A percentile compares a stretch with the other conserved stretches of the same genome.
Evolutionary conservation across 805 yeast genomes (phyloP).

Genomic region (Nakazawaea peltata): DNA sequence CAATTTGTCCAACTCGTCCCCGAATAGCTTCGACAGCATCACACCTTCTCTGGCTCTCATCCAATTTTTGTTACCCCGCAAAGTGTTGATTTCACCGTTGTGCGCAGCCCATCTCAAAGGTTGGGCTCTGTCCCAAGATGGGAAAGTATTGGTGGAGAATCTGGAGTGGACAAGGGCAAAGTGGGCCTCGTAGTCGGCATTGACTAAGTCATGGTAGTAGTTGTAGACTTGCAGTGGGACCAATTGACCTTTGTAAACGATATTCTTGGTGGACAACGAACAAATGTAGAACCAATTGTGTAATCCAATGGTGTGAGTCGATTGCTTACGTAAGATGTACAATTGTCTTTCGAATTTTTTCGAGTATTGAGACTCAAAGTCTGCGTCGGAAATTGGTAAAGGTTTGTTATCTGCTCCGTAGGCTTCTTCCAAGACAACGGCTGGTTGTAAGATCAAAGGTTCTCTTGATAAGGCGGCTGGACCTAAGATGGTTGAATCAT

Average conservation of each 20-base stretch:
- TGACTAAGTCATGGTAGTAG: conserved; percentile 87
- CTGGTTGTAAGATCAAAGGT: conserved; percentile 88
- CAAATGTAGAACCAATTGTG: conserved; percentile 98
- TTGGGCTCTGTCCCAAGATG: conserved; percentile 99
- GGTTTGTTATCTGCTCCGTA: conserved; percentile 31
- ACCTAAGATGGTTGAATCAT: conserved; percentile 88
- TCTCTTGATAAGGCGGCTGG: conserved; percentile 93
- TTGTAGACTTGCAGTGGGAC: conserved; percentile 95
- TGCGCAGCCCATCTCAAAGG: conserved; percentile 97
- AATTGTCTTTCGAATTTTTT: conserved; percentile 74
- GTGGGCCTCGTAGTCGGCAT: conserved; percentile 89
- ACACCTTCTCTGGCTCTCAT: conserved; percentile 98
- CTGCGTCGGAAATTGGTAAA: conserved; percentile 34
- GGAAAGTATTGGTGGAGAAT: conserved; percentile 96
- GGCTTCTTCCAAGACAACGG: conserved; percentile 60
- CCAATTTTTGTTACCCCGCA: conserved; percentile 98
- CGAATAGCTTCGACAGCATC: conserved; percentile 80
- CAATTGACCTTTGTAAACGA: conserved; percentile 95
- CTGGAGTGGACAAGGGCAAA: conserved; percentile 96
- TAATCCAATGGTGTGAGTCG: conserved; percentile 84
- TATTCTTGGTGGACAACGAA: conserved; percentile 79
- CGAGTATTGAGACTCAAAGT: conserved; percentile 47
- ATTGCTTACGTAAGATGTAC: conserved; percentile 80
- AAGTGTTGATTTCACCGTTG: conserved; percentile 96
- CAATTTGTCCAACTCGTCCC: conserved; percentile 83